Evolutionary conservation across 2,329 filamentous ascomycete species (phyloP).

Genomic region (Stylonectria norvegica): DNA sequence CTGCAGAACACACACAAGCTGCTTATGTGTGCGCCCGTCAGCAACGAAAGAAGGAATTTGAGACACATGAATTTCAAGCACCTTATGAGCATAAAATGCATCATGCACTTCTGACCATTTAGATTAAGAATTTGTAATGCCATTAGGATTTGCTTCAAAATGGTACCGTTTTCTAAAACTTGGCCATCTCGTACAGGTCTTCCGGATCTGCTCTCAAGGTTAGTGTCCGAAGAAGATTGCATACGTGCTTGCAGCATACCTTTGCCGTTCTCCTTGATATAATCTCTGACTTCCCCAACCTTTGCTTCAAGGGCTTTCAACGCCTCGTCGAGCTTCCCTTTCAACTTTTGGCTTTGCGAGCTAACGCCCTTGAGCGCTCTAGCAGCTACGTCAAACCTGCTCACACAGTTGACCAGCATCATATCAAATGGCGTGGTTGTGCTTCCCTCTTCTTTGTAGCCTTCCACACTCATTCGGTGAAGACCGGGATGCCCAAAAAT

Average conservation of each 20-base stretch:
- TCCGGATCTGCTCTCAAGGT: conserved; percentile 13
- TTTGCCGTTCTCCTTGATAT: conserved; percentile 50
- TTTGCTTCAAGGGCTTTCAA: conserved; percentile 46
- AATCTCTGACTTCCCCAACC: conserved; percentile 48
- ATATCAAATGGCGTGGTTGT: conserved; percentile 69
- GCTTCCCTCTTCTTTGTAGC: conserved; percentile 62
- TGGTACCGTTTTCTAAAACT: conserved; percentile 8
- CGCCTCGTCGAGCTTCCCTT: conserved; percentile 41
- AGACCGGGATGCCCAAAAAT: conserved; percentile 55
- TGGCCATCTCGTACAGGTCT: conserved; percentile 20
- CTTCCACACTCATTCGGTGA: conserved; percentile 52
- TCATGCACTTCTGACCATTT: no score
- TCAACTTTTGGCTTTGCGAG: conserved; percentile 46
- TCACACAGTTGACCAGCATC: conserved; percentile 62
- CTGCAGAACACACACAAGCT: no score
- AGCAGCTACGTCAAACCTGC: conserved; percentile 56
- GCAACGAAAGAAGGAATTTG: no score
- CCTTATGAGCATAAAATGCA: no score
- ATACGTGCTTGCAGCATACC: conserved; percentile 39
- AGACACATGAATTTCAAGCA: no score
- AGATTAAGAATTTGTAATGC: conserved; percentile 1
- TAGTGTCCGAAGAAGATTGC: no score
- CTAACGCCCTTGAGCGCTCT: conserved; percentile 49
- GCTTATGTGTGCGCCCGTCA: no score
- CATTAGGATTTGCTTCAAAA: conserved; percentile 3